These are phyloP conservation scores for Aegilops longissima DNA, from an alignment of 176 grass and related monocot genomes.

Conservation along the genomic window DNA sequence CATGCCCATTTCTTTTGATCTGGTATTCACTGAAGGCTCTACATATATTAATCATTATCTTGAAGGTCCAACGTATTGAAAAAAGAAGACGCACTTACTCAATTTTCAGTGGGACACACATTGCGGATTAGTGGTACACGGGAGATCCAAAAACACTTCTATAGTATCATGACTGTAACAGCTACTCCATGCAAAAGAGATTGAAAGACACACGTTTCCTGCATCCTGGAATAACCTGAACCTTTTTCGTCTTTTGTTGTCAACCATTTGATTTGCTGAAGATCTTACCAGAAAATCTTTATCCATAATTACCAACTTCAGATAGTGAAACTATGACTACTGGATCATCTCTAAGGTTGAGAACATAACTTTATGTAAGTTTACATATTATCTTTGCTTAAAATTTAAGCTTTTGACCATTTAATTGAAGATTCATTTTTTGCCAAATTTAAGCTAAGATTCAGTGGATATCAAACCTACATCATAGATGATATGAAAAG, in stretches of 20 bases:
- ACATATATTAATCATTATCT: conserved; percentile 31
- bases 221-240: conserved; percentile 6
- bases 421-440: background rate
- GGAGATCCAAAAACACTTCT: conserved; percentile 38
- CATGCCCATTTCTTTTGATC: conserved; percentile 49
- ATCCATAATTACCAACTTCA: background rate
- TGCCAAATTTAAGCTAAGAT: background rate
- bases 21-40: conserved; percentile 40
- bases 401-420: background rate
- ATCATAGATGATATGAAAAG: background rate
- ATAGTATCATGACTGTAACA: conserved; percentile 29
- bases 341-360: background rate
- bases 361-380: background rate
- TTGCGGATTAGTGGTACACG: conserved; percentile 33
- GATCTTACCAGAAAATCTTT: background rate
- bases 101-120: conserved; percentile 21
- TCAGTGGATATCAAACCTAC: background rate
- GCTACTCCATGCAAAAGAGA: conserved; percentile 22
- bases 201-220: conserved; percentile 9
- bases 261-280: conserved; percentile 26
- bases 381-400: background rate
- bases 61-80: conserved; percentile 26
- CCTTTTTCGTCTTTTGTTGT: background rate
- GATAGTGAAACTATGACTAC: background rate
- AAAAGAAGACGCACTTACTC: conserved; percentile 31